phyloP scores from a whole-genome alignment of 1,284 basidiomycete genomes.

The Mycosarcoma maydis region DNA sequence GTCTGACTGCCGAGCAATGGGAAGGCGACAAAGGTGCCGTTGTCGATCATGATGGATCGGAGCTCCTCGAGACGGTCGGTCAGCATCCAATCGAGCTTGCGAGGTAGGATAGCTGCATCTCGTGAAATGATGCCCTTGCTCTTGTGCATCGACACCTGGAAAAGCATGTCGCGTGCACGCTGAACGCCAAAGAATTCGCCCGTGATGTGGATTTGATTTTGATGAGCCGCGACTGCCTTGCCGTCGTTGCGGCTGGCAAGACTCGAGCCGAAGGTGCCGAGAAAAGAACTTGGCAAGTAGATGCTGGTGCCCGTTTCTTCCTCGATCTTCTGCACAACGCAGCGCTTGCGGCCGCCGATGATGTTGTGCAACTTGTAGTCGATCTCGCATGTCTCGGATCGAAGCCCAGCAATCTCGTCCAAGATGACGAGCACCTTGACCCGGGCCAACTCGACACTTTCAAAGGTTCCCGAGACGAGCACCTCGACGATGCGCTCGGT shows the following conservation, averaged over 20 bases:
- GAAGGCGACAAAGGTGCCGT: slow-evolving; percentile 93
- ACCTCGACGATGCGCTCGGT: slow-evolving; percentile 92
- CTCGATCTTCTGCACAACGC: slow-evolving; percentile 87
- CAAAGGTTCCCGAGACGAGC: slow-evolving; percentile 83
- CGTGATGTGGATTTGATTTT: slow-evolving; percentile 91
- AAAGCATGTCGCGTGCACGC: slow-evolving; percentile 92
- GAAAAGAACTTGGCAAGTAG: slow-evolving; percentile 89
- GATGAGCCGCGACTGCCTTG: slow-evolving; percentile 68
- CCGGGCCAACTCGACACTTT: slow-evolving; percentile 89
- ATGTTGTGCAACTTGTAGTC: slow-evolving; percentile 94
- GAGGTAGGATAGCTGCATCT: slow-evolving; percentile 90
- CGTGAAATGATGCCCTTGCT: slow-evolving; percentile 89
- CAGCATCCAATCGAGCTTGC: slow-evolving; percentile 98
- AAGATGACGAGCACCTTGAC: slow-evolving; percentile 90
- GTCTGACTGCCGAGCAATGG: slow-evolving; percentile 89
- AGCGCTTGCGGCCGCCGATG: slow-evolving; percentile 88
- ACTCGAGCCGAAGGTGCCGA: slow-evolving; percentile 75
- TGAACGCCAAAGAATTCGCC: slow-evolving; percentile 97
- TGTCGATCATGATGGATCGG: slow-evolving; percentile 91
- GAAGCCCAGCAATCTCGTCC: slow-evolving; percentile 77
- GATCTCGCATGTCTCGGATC: slow-evolving; percentile 89
- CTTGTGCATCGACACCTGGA: slow-evolving; percentile 87
- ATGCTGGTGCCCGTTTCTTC: slow-evolving; percentile 98
- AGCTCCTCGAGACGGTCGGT: slow-evolving; percentile 90
- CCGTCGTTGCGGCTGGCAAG: slow-evolving; percentile 69